Base-by-base conservation (phyloP, 1,284 basidiomycete species). In the Sphaerobolus stellatus region DNA sequence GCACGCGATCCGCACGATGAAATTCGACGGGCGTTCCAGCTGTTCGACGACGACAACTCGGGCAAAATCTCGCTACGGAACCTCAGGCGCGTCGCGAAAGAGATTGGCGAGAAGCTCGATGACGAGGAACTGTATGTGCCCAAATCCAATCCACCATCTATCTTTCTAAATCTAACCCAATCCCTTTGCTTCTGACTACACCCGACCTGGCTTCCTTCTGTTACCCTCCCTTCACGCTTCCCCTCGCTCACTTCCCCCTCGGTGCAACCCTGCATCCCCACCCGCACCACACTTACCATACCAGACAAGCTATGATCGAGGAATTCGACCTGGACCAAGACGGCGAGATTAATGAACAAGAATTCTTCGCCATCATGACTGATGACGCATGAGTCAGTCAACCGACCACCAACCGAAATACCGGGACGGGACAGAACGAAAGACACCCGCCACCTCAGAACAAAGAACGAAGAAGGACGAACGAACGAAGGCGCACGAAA, bases 321-420 rank as follows among this genome's bases (percentile, higher is more conserved):
- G 97, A 99, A 75, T 99, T 99, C 67, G 96, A 99, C 72, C 83
- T 99, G 33, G 96, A 99, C 75, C 90, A 96, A 70, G 96, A 99
- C 65, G 94, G 95, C 22, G 95, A 96, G 75, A 99, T 99, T 69
- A 94, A 88, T 69, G 90, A 94, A 68, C 84, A 90, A 68, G 93
- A 96, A 76, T 95, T 96, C 71, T 86, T 93, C 62, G 89, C 92
- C 45, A 98, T 98, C 70, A 96, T 98, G 95, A 92, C 92, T 49
- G 94, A 98, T 73, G 94, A 97, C 58, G 78, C 84, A 69, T 88
- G 68, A 62, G 45, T n/a, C n/a, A n/a, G n/a, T n/a, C n/a, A n/a
- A n/a, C n/a, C n/a, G n/a, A n/a, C n/a, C n/a, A n/a, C n/a, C n/a
- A n/a, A n/a, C n/a, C n/a, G n/a, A n/a, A n/a, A n/a, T n/a, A n/a